Evolutionary conservation across 2,329 filamentous ascomycete species (phyloP).

Genomic region (Lecanicillium sp.): DNA sequence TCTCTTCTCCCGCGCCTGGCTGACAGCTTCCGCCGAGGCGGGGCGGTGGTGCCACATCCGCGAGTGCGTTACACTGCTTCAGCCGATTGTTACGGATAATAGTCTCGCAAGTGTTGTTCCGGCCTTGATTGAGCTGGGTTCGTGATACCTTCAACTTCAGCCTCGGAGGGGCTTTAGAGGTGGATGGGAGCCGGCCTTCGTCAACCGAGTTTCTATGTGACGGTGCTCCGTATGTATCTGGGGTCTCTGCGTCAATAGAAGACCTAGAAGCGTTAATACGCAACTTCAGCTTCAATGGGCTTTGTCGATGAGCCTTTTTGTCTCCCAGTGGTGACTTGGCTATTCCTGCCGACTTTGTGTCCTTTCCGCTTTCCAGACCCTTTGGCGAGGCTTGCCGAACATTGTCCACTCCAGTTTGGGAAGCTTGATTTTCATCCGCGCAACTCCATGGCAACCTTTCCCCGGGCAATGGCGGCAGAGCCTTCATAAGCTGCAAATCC

Average conservation of each 20-base stretch:
- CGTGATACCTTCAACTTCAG: slow-evolving; percentile 27
- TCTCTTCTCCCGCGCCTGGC: slow-evolving; percentile 10
- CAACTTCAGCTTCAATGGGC: slow-evolving; percentile 20
- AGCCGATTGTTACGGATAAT: slow-evolving; percentile 16
- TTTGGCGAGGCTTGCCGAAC: too few relatives aligned
- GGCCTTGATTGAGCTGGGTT: slow-evolving; percentile 17
- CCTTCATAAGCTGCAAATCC: slow-evolving; percentile 45
- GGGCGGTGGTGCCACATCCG: slow-evolving; percentile 18
- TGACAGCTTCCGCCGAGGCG: slow-evolving; percentile 4
- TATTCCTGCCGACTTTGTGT: too few relatives aligned
- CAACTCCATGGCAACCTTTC: slow-evolving; percentile 8
- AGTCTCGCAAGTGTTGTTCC: slow-evolving; percentile 9
- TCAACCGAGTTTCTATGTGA: slow-evolving; percentile 3
- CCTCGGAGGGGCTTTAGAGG: slow-evolving; percentile 15
- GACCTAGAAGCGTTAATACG: slow-evolving; percentile 17
- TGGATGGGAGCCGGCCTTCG: slow-evolving; percentile 8
- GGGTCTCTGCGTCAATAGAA: slow-evolving; percentile 1
- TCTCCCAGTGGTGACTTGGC: too few relatives aligned
- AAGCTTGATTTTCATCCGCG: background rate
- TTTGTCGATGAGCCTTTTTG: background rate
- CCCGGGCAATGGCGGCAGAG: slow-evolving; percentile 37
- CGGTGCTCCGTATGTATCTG: background rate
- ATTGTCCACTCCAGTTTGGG: background rate
- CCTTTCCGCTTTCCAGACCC: too few relatives aligned
- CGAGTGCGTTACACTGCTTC: slow-evolving; percentile 24